Base-by-base conservation (phyloP, 163 green algal genomes). In the Chlamydomonas reinhardtii region DNA sequence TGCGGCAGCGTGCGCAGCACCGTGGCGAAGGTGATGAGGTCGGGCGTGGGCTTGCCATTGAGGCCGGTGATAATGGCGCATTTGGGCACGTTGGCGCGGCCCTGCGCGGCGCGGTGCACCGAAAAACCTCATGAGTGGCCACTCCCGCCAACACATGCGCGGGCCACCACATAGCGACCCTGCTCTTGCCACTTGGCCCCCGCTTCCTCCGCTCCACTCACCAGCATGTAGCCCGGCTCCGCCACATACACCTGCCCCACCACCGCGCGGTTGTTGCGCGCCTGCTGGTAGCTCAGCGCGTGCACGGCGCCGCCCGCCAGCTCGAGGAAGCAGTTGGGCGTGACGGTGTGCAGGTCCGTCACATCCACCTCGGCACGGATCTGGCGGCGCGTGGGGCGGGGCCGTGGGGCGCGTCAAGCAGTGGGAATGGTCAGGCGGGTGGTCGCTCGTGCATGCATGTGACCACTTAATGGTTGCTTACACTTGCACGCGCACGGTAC, bases 241-340 rank as follows among this genome's bases (percentile, higher is more conserved):
- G 96, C 94, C 31, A 98, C 94, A 70, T 98, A 99, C 16, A 98
- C 95, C 86, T 96, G 92, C n/a, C 94, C 94, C 61, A 93, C 83
- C 8, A 84, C 73, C 22, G 91, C 85, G 4, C 89, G 84, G 91
- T 96, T 94, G 92, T 97, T 97, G 87, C 95, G 92, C 4, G 95
- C 96, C 88, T 98, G 95, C 93, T 99, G 96, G 91, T 99, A 99
- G 85, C 84, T 94, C 9, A 99, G 93, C 19, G 92, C 90, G 78
- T 99, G 96, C 29, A 99, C 76, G 4, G 86, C 87, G 48, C 90
- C 92, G 20, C 95, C 96, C 32, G 80, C 92, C 48, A 98, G 34
- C 83, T 98, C 95, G 37, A 98, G 86, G 56, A 97, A 94, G 27
- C 52, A 73, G 52, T 75, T 77, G 31, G 96, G 96, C 1, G 96